Base-by-base conservation (phyloP, 441 rosid genomes). In the Corymbia citriodora region DNA sequence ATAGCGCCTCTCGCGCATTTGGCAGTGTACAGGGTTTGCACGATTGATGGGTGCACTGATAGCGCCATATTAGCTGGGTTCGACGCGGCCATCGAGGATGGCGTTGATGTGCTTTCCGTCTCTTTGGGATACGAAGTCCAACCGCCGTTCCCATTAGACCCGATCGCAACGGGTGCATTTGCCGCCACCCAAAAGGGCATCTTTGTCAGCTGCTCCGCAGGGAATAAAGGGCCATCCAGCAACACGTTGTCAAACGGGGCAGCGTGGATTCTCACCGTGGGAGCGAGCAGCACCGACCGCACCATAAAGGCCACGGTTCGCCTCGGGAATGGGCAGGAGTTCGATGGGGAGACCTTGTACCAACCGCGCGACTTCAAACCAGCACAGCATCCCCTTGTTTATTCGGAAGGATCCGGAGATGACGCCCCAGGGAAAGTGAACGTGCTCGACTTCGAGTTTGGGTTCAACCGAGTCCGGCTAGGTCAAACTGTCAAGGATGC, bases 231-330 rank as follows among this genome's bases (percentile, higher is more conserved):
- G 13, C 81, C 81, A 18, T 33, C 48, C 25, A 14, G 10, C 45
- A 9, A 21, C 48, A 70, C 48, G 3, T 2, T 70, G 81, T 8
- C 45, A 70, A 70, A 18, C 5, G 81, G 33, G 1, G 81, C 81
- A 65, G 40, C 40, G 21, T 65, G 40, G 74, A 27, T 65, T 65
- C 40, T 65, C 74, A n/a, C 40, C 18, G 74, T 65, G 11, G 74
- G 74, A 65, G 74, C 74, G 74, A 65, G 74, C 74, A 65, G 74
- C 74, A n/a, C n/a, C 19, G 74, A 65, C 74, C 40, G 74, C 74
- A 65, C 19, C 74, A 65, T 65, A 15, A 65, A 65, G 40, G 40
- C 74, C 74, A 65, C 21, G 74, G 40, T 21, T 5, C 74, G 33
- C 21, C 74, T 65, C 10, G 40, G 74, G 40, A 65, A 65, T 2